These are phyloP conservation scores for Xylaria sp. DNA, from an alignment of 495 filamentous ascomycete genomes.

Conservation along the genomic window DNA sequence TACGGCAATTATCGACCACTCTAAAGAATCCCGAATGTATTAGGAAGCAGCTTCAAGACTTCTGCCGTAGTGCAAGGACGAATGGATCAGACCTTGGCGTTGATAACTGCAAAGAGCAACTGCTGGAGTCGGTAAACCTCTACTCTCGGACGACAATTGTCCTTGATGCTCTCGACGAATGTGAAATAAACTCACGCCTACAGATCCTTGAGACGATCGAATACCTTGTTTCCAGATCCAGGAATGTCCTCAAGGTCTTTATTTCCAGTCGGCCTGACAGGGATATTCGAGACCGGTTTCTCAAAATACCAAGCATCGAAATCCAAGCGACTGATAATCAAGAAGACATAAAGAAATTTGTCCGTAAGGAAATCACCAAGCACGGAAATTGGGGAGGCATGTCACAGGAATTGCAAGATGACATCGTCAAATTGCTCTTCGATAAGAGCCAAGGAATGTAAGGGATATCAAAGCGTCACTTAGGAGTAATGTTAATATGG, in stretches of 20 bases:
- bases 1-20: conserved; percentile 47
- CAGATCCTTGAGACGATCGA: neutral
- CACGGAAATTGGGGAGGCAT: conserved; percentile 1
- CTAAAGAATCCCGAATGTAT: neutral
- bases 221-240: conserved; percentile 8
- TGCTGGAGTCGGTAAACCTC: neutral
- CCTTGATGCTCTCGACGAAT: conserved; percentile 13
- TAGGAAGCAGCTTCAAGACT: neutral
- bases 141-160: neutral
- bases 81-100: conserved; percentile 8
- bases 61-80: neutral
- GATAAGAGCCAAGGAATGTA: conserved; percentile 10
- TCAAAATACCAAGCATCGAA: conserved; percentile 38
- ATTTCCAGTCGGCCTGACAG: conserved; percentile 53
- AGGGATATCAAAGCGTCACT: neutral
- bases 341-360: conserved; percentile 40
- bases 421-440: neutral
- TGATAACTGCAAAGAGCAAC: neutral
- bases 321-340: conserved; percentile 45
- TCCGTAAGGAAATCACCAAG: conserved; percentile 27
- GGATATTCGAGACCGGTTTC: conserved; percentile 41
- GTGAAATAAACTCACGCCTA: neutral
- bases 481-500: neutral
- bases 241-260: conserved; percentile 49
- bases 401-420: neutral